Conservation (phyloP, 331 rosid species). For the Malus hybrid region DNA sequence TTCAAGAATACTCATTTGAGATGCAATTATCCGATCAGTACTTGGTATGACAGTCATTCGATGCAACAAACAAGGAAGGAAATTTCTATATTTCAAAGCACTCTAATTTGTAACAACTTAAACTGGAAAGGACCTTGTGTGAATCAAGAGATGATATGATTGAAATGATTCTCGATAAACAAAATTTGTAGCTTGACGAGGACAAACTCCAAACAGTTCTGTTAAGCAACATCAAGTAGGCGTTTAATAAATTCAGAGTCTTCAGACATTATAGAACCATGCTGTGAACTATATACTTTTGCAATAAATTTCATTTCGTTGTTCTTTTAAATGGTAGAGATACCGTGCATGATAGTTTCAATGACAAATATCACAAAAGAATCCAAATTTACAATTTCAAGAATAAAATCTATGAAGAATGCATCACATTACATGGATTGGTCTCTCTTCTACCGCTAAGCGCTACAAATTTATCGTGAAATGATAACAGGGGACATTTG, state of each 20-base stretch:
- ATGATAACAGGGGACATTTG: slow-evolving; percentile 61
- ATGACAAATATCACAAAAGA: background rate
- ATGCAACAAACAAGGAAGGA: no score
- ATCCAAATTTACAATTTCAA: background rate
- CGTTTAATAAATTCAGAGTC: background rate
- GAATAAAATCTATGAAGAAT: slow-evolving; percentile 22
- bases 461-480: slow-evolving; percentile 46
- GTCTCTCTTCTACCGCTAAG: slow-evolving; percentile 57
- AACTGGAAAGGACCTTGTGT: background rate
- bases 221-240: background rate
- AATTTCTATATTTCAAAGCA: no score
- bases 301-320: background rate
- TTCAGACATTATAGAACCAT: background rate
- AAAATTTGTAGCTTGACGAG: background rate
- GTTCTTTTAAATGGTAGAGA: background rate
- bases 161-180: background rate
- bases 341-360: background rate
- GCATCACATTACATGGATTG: slow-evolving; percentile 20
- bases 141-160: background rate
- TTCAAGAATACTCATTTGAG: no score
- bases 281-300: background rate
- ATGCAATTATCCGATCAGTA: no score
- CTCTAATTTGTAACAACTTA: no score
- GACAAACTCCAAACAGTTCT: background rate
- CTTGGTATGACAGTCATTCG: no score